Conservation (phyloP, 805 yeast species). For the Isabelozyma pseudorhagii region DNA sequence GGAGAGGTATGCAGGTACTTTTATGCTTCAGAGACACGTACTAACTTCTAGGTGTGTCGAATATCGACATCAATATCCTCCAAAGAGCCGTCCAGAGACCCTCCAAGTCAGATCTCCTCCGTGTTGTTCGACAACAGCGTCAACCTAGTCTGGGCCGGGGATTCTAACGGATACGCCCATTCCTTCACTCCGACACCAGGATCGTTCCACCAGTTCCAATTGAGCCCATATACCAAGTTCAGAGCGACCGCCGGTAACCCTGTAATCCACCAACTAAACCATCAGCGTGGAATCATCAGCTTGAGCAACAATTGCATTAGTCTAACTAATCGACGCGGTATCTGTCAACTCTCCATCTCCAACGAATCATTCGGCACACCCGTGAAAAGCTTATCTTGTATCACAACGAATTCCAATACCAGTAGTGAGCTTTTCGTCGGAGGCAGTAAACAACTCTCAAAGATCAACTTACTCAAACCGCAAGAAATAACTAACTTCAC, state of each 20-base stretch:
- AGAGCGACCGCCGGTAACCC: slow-evolving; percentile 20
- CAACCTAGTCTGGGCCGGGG: slow-evolving; percentile 86
- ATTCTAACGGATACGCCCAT: slow-evolving; percentile 48
- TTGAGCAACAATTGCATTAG: slow-evolving; percentile 28
- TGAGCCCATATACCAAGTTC: slow-evolving; percentile 38
- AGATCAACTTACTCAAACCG: slow-evolving; percentile 34
- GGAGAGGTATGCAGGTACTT: slow-evolving; percentile 31
- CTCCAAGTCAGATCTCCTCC: slow-evolving; percentile 19
- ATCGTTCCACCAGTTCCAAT: slow-evolving; percentile 14
- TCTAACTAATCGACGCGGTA: slow-evolving; percentile 34
- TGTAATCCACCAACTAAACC: slow-evolving; percentile 25
- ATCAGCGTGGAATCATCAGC: slow-evolving; percentile 32
- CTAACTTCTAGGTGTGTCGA: slow-evolving; percentile 24
- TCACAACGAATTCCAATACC: slow-evolving; percentile 29
- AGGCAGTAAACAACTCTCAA: slow-evolving; percentile 19
- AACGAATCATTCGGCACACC: slow-evolving; percentile 10
- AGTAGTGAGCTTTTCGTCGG: slow-evolving; percentile 28
- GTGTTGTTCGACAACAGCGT: slow-evolving; percentile 62
- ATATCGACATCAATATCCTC: slow-evolving; percentile 13
- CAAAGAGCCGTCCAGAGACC: slow-evolving; percentile 5
- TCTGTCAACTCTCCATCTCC: slow-evolving; percentile 16
- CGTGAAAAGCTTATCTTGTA: slow-evolving; percentile 21
- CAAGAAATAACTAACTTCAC: slow-evolving; percentile 17
- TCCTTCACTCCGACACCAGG: slow-evolving; percentile 22
- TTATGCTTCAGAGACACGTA: background rate